Evolutionary conservation across 345 rosid genomes (phyloP), one percentile per base, ranked within the genome.

Genomic region (Aquilaria sinensis): DNA sequence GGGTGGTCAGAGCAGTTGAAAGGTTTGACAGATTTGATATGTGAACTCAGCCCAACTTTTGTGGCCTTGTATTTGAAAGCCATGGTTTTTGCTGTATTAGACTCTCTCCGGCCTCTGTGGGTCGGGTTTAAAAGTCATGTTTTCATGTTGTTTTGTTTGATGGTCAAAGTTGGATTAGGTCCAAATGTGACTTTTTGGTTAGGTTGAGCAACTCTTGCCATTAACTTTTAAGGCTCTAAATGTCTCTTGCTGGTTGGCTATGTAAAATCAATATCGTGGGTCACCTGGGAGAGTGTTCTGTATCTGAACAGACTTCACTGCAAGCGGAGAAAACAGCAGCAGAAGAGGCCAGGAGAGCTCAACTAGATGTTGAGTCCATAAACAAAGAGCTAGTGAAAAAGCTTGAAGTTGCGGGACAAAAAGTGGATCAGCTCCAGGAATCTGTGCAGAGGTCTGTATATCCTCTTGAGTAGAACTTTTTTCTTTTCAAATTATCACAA

Each of bases 341-440:
- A 37, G 96, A 90, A 75, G 83, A 75, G 72, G 82, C 81, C 62
- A 81, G 71, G 68, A 86, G 82, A 72, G 86, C 84, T 72, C 74
- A 62, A 64, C 60, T 70, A 53, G 86, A 78, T 66, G 83, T 83
- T 47, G 90, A 86, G 81, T 82, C 80, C 65, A 87, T 78, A 71
- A 87, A 84, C 64, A 67, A 85, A 32, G 92, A 82, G 77, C 80
- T 90, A 71, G 78, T 73, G 37, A 84, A 73, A 67, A 92, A 94
- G 75, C 89, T 94, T 63, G 96, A 82, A 81, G 88, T 80, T 66
- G 70, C 96, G 49, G 86, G 83, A 56, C 74, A 58, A 70, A 94
- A 82, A 80, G 81, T 81, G 70, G 99, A 87, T 61, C 97, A 91
- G 70, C 87, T 94, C 75, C 99, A 88, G 81, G 97, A 94, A 65